phyloP scores from a whole-genome alignment of 177 flowering plant species.

The Tripterygium wilfordii region DNA sequence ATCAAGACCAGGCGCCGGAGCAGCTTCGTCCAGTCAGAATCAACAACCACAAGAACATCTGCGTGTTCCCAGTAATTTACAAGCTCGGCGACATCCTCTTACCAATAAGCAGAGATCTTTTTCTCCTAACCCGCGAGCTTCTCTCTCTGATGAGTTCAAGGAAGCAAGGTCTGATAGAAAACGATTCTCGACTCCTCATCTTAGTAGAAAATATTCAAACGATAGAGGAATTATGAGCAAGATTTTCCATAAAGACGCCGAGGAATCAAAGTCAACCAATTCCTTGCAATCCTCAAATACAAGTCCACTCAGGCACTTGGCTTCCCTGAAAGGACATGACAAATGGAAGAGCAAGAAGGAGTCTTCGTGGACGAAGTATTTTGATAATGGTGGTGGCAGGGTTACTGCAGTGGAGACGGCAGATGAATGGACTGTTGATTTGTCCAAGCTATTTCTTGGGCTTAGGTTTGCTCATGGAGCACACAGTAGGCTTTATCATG shows the following conservation, averaged over 20 bases:
- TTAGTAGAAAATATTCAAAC: conserved; percentile 29
- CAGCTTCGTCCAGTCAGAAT: too few species aligned
- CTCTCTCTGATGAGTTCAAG: conserved; percentile 54
- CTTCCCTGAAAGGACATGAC: conserved; percentile 31
- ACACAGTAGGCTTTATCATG: conserved; percentile 82
- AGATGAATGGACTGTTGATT: conserved; percentile 95
- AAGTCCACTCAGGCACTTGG: conserved; percentile 39
- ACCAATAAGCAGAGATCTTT: conserved; percentile 45
- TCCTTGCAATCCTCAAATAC: conserved; percentile 9
- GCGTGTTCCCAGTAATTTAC: conserved; percentile 2
- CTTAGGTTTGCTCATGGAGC: conserved; percentile 96
- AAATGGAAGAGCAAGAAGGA: conserved; percentile 47
- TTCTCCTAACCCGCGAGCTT: conserved; percentile 50
- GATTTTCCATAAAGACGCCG: conserved; percentile 20
- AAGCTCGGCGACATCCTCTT: conserved; percentile 17
- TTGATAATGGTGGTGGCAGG: conserved; percentile 69
- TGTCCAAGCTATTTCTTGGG: conserved; percentile 87
- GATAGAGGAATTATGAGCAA: conserved; percentile 34
- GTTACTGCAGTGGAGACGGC: conserved; percentile 60
- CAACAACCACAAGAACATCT: too few species aligned
- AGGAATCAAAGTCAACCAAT: conserved; percentile 11
- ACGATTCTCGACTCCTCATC: conserved; percentile 63
- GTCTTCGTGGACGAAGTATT: conserved; percentile 63
- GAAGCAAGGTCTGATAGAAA: conserved; percentile 51
- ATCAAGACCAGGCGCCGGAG: too few species aligned